phyloP scores from a whole-genome alignment of 1,139 yeast genomes.

The Geotrichum australiense region DNA sequence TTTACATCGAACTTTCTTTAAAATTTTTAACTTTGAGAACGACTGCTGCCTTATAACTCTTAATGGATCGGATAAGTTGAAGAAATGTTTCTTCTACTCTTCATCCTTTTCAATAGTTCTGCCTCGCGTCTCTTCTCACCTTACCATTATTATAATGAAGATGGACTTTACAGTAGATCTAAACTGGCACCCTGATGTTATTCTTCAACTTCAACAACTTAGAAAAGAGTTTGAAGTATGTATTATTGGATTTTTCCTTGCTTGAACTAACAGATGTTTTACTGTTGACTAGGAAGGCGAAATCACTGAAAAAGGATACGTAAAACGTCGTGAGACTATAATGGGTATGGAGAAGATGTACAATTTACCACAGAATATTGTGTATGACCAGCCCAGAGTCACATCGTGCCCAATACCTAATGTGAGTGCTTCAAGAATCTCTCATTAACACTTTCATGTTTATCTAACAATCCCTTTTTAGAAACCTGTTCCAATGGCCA shows the following conservation, averaged over 20 bases:
- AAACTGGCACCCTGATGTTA: constrained; percentile 32
- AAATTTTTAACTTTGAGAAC: too few species aligned
- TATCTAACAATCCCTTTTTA: neutral
- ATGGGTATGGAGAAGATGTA: neutral
- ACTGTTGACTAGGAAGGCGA: constrained; percentile 46
- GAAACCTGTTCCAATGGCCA: neutral
- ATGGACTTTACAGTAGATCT: constrained; percentile 43
- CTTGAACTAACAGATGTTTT: neutral
- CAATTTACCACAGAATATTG: neutral
- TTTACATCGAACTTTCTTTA: too few species aligned
- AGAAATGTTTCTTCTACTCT: too few species aligned
- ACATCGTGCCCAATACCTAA: constrained; percentile 1
- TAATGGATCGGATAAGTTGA: too few species aligned
- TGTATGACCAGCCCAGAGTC: neutral
- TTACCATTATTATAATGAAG: too few species aligned
- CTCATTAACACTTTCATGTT: neutral
- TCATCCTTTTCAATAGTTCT: too few species aligned
- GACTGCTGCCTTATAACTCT: too few species aligned
- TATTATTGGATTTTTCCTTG: neutral
- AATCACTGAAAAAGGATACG: constrained; percentile 60
- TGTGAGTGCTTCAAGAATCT: neutral
- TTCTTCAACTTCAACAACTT: constrained; percentile 39
- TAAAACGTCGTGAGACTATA: constrained; percentile 35
- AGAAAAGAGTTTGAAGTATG: constrained; percentile 40
- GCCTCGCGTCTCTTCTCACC: too few species aligned